A percentile compares a stretch with the other conserved stretches of the same genome.
These are phyloP conservation scores for Clonostachys sp. DNA, from an alignment of 2,329 filamentous ascomycete genomes.

Conservation along the genomic window DNA sequence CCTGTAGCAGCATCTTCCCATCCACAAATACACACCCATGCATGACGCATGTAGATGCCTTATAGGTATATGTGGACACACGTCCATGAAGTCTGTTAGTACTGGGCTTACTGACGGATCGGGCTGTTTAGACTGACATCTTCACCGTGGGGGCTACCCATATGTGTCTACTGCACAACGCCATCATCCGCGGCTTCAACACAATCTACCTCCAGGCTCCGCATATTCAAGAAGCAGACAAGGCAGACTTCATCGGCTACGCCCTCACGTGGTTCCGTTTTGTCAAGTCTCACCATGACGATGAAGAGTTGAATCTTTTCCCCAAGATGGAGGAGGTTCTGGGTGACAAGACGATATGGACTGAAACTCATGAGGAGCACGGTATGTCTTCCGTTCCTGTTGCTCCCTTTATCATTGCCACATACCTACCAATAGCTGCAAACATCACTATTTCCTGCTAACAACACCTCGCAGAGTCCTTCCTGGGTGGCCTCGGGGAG, in stretches of 20 bases:
- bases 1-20: too few relatives aligned
- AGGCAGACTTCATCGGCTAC: constrained; percentile 53
- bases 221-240: constrained; percentile 44
- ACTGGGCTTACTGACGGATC: too few relatives aligned
- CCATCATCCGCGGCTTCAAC: constrained; percentile 60
- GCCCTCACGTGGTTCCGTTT: constrained; percentile 53
- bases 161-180: constrained; percentile 59
- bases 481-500: constrained; percentile 43
- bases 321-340: constrained; percentile 48
- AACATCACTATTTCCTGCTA: neutral
- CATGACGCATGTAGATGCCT: too few relatives aligned
- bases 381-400: constrained; percentile 23
- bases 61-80: neutral
- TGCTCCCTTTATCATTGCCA: neutral
- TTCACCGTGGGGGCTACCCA: constrained; percentile 56
- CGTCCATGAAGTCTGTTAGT: too few relatives aligned
- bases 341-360: constrained; percentile 43
- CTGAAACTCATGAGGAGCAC: constrained; percentile 49
- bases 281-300: constrained; percentile 55
- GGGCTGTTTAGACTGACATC: constrained; percentile 40
- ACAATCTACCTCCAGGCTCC: constrained; percentile 57
- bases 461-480: constrained; percentile 24
- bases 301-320: constrained; percentile 54
- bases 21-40: too few relatives aligned
- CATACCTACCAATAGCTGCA: neutral